phyloP scores from a whole-genome alignment of 1,139 yeast species.

The Suzukiozyma palmioleophila region DNA sequence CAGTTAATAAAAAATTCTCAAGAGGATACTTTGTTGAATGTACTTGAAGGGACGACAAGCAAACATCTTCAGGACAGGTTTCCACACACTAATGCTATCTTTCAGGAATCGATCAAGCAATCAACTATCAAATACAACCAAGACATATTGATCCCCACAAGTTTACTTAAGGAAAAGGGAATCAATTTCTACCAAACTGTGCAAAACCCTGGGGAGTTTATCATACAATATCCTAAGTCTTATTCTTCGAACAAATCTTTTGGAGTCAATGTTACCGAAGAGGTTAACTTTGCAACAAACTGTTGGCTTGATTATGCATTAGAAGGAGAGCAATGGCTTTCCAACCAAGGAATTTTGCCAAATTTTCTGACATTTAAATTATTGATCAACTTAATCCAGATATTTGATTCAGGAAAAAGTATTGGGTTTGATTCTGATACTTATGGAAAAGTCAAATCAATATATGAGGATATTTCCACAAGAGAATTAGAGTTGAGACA shows the following conservation, averaged over 20 bases:
- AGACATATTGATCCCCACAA: constrained; percentile 47
- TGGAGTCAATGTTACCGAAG: constrained; percentile 55
- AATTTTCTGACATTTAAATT: constrained; percentile 47
- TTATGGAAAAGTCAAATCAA: constrained; percentile 24
- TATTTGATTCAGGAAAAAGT: constrained; percentile 30
- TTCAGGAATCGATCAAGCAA: constrained; percentile 20
- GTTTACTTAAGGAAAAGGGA: constrained; percentile 38
- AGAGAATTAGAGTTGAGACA: constrained; percentile 42
- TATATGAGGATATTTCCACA: constrained; percentile 26
- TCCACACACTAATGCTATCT: constrained; percentile 18
- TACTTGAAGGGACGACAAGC: constrained; percentile 29
- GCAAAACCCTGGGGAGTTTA: constrained; percentile 59
- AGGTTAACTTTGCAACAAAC: constrained; percentile 52
- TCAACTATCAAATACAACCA: constrained; percentile 21
- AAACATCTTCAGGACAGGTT: constrained; percentile 22
- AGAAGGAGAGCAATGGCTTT: constrained; percentile 52
- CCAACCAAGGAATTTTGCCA: constrained; percentile 46
- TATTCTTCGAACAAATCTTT: constrained; percentile 48
- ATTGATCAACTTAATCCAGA: constrained; percentile 42
- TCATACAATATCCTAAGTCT: constrained; percentile 53
- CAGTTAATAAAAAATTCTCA: constrained; percentile 12
- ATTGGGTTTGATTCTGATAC: constrained; percentile 27
- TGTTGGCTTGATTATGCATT: constrained; percentile 52
- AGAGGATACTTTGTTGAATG: constrained; percentile 22
- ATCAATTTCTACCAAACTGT: constrained; percentile 43